phyloP scores from a whole-genome alignment of 805 yeast genomes.

The Candida sphagnicola region DNA sequence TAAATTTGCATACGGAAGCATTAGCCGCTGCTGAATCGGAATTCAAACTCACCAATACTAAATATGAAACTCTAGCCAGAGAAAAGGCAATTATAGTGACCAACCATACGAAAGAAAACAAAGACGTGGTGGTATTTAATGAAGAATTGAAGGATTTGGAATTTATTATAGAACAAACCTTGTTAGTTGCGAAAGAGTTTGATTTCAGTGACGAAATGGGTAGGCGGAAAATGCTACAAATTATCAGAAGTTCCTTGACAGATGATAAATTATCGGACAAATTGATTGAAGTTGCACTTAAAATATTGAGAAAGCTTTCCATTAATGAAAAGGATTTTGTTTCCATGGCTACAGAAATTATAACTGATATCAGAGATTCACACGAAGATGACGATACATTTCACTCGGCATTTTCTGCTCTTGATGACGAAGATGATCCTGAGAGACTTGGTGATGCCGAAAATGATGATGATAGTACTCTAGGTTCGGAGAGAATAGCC shows the following conservation, averaged over 20 bases:
- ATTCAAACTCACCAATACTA: conserved; percentile 10
- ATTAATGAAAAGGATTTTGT: conserved; percentile 81
- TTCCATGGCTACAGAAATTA: conserved; percentile 78
- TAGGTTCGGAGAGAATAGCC: not conserved
- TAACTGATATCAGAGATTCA: conserved; percentile 78
- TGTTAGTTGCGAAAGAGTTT: conserved; percentile 61
- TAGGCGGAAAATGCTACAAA: conserved; percentile 65
- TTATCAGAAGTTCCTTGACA: conserved; percentile 47
- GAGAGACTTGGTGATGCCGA: conserved; percentile 16
- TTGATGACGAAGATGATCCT: conserved; percentile 15
- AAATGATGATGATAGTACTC: conserved; percentile 14
- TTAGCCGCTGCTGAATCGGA: conserved; percentile 11
- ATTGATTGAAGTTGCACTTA: conserved; percentile 52
- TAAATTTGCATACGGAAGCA: not conserved
- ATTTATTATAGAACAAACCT: conserved; percentile 70
- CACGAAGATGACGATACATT: conserved; percentile 47
- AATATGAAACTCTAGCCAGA: conserved; percentile 10
- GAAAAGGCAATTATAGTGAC: conserved; percentile 9
- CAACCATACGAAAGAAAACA: conserved; percentile 14
- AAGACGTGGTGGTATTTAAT: conserved; percentile 23
- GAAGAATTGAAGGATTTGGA: conserved; percentile 58
- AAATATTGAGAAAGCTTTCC: conserved; percentile 66
- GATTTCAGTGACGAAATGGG: conserved; percentile 93
- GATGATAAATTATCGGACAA: conserved; percentile 53
- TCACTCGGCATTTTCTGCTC: conserved; percentile 42